Percentiles rank a stretch among this genome's conserved stretches.
These are phyloP conservation scores for Hypsizygus marmoreus DNA, from an alignment of 768 basidiomycete species.

Conservation along the genomic window DNA sequence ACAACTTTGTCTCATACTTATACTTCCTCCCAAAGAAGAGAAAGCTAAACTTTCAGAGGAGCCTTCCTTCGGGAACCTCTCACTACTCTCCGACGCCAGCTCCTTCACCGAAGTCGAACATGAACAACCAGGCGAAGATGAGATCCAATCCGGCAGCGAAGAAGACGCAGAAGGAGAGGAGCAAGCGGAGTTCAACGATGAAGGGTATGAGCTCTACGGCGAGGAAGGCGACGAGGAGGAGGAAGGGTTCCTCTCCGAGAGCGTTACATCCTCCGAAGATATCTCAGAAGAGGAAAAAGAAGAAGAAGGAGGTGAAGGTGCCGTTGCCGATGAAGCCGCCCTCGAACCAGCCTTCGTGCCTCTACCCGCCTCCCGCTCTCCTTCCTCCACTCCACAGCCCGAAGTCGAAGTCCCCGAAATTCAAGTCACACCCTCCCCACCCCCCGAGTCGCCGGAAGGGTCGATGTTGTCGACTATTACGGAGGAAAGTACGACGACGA, in stretches of 20 bases:
- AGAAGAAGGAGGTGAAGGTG: slow-evolving; percentile 27
- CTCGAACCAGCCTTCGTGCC: slow-evolving; percentile 39
- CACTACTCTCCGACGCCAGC: slow-evolving; percentile 42
- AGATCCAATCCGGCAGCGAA: slow-evolving; percentile 29
- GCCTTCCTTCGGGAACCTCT: slow-evolving; percentile 38
- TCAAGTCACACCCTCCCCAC: slow-evolving; percentile 36
- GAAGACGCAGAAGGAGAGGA: slow-evolving; percentile 26
- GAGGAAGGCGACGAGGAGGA: slow-evolving; percentile 14
- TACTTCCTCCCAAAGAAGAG: too few species aligned
- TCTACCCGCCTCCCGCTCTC: slow-evolving; percentile 46
- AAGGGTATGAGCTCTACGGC: slow-evolving; percentile 12
- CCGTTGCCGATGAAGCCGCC: slow-evolving; percentile 27
- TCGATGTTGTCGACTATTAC: slow-evolving; percentile 29
- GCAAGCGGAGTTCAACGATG: slow-evolving; percentile 9
- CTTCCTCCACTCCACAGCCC: slow-evolving; percentile 61
- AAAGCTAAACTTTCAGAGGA: slow-evolving; percentile 21
- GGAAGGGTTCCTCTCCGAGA: slow-evolving; percentile 8
- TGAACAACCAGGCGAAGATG: slow-evolving; percentile 25
- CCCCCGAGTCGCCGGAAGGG: slow-evolving; percentile 27
- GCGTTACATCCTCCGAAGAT: slow-evolving; percentile 1
- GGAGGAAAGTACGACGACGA: slow-evolving; percentile 60
- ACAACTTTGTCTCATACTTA: too few species aligned
- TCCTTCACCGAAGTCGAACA: slow-evolving; percentile 51
- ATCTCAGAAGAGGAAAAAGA: slow-evolving; percentile 16
- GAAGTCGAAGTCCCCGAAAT: slow-evolving; percentile 50